phyloP scores from a whole-genome alignment of 305 asterid genomes.

The Solanum hybrid region DNA sequence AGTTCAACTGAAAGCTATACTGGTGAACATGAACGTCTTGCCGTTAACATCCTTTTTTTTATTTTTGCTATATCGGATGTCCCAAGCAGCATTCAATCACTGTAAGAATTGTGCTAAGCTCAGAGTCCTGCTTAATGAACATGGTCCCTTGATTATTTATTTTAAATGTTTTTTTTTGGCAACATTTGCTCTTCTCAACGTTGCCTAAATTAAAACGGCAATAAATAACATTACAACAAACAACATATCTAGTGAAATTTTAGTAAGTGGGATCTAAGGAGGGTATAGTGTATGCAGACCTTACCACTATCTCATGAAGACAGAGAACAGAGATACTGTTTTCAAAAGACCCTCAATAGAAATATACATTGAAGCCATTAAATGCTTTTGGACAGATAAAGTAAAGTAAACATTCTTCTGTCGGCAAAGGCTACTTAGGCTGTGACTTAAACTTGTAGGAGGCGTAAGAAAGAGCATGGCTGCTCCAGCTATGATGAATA shows the following conservation, averaged over 20 bases:
- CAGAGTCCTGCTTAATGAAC: background rate
- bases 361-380: background rate
- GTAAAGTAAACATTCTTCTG: background rate
- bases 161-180: background rate
- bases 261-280: background rate
- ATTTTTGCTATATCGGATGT: background rate
- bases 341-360: background rate
- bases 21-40: background rate
- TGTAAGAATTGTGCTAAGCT: background rate
- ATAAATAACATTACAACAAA: background rate
- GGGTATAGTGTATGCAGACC: background rate
- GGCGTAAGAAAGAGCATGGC: slow-evolving; percentile 39
- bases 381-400: background rate
- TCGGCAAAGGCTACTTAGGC: slow-evolving; percentile 3
- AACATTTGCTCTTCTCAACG: background rate
- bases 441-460: slow-evolving; percentile 45
- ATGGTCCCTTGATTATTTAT: background rate
- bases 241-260: background rate
- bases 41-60: background rate
- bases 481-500: slow-evolving; percentile 51
- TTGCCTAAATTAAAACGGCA: background rate
- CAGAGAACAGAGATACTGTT: background rate
- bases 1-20: background rate
- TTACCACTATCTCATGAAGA: background rate
- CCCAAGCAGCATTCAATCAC: background rate